These are phyloP conservation scores for Calonectria multiphialidica DNA, from an alignment of 2,329 filamentous ascomycete species.

Conservation along the genomic window DNA sequence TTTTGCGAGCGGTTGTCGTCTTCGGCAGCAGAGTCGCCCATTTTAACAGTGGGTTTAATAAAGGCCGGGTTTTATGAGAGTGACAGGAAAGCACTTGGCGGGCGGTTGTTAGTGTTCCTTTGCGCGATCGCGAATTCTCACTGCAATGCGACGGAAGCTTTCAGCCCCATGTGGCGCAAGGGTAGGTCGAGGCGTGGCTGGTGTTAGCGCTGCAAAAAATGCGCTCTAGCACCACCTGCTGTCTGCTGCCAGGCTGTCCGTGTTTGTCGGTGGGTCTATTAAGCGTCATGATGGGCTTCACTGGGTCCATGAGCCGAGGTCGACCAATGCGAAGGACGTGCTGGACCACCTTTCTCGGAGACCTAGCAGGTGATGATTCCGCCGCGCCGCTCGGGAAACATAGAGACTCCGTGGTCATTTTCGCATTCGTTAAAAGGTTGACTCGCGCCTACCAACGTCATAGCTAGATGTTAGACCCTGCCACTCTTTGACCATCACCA, in stretches of 20 bases:
- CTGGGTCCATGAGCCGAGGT: constrained; percentile 8
- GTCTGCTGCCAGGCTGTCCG: not conserved
- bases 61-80: not conserved
- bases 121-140: constrained; percentile 5
- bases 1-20: constrained; percentile 53
- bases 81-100: not conserved
- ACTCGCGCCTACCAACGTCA: not conserved
- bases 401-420: not conserved
- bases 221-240: too few species aligned
- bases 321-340: constrained; percentile 11
- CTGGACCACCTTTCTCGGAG: constrained; percentile 9
- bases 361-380: not conserved
- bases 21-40: constrained; percentile 44
- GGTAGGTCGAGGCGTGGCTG: constrained; percentile 31
- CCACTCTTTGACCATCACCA: not conserved
- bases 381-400: constrained; percentile 1
- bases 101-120: not conserved
- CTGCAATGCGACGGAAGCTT: constrained; percentile 13
- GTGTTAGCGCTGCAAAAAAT: too few species aligned
- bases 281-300: constrained; percentile 32
- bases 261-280: constrained; percentile 2
- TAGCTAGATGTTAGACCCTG: not conserved
- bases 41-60: constrained; percentile 17
- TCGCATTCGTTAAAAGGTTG: not conserved
- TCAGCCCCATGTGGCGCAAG: constrained; percentile 43